These are phyloP conservation scores for Ophiocordyceps camponoti-saundersi DNA, from an alignment of 2,329 filamentous ascomycete species.

Conservation along the genomic window DNA sequence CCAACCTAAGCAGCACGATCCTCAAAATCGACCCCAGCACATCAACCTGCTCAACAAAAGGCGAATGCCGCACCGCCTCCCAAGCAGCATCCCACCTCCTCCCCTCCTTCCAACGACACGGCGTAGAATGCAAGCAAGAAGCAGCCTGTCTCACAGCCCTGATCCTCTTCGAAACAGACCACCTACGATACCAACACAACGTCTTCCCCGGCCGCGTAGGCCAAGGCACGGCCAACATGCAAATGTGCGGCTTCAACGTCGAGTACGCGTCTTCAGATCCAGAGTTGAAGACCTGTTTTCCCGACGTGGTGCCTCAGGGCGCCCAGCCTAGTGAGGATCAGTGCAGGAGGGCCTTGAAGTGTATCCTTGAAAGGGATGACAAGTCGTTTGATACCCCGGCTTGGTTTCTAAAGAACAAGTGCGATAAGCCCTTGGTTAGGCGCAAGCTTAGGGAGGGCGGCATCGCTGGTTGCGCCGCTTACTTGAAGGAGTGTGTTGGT, in stretches of 20 bases:
- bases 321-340: constrained; percentile 1
- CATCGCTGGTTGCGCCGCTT: constrained; percentile 22
- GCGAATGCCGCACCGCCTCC: constrained; percentile 49
- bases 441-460: constrained; percentile 15
- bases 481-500: constrained; percentile 32
- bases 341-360: constrained; percentile 20
- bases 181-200: constrained; percentile 59
- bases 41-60: background rate
- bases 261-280: constrained; percentile 25
- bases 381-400: constrained; percentile 35
- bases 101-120: constrained; percentile 38
- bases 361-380: constrained; percentile 27
- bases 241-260: constrained; percentile 25
- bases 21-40: background rate
- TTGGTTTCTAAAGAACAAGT: constrained; percentile 33
- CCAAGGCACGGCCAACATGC: constrained; percentile 51
- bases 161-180: constrained; percentile 53
- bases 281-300: constrained; percentile 12
- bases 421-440: constrained; percentile 14
- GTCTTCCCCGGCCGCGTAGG: constrained; percentile 37
- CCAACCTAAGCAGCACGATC: background rate
- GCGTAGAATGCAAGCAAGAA: constrained; percentile 34
- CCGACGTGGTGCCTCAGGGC: constrained; percentile 13
- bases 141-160: constrained; percentile 55
- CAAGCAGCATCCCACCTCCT: constrained; percentile 41